Percentiles rank a stretch among this genome's conserved stretches.
These are phyloP conservation scores for Monosporascus cannonballus DNA, from an alignment of 2,329 filamentous ascomycete species.

Conservation along the genomic window DNA sequence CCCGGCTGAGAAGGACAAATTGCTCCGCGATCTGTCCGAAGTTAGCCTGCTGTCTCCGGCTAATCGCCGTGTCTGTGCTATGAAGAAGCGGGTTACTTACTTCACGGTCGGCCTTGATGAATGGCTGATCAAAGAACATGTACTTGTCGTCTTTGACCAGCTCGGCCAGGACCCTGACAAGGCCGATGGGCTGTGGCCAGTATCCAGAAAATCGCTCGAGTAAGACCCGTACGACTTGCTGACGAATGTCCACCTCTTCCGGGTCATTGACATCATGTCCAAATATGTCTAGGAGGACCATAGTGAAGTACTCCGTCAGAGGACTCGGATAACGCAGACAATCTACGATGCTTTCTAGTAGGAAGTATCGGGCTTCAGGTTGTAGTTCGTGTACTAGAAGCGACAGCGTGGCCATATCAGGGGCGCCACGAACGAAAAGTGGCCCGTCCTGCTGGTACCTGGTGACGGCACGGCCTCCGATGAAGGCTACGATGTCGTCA, in stretches of 20 bases:
- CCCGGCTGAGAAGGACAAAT: constrained; percentile 7
- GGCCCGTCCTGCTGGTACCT: constrained; percentile 52
- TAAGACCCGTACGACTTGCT: constrained; percentile 84
- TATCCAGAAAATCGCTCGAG: constrained; percentile 83
- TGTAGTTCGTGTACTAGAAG: constrained; percentile 69
- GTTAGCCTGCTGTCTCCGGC: constrained; percentile 5
- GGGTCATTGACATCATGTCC: constrained; percentile 66
- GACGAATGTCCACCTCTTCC: constrained; percentile 75
- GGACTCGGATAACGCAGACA: constrained; percentile 86
- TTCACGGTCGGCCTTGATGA: constrained; percentile 85
- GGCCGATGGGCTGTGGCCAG: constrained; percentile 92
- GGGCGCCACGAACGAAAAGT: constrained; percentile 57
- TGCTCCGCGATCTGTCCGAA: constrained; percentile 21
- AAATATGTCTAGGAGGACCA: constrained; percentile 78
- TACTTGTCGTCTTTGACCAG: constrained; percentile 87
- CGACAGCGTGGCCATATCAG: constrained; percentile 68
- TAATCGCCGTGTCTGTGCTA: background rate
- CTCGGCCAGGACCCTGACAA: constrained; percentile 83
- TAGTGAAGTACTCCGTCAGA: constrained; percentile 89
- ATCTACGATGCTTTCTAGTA: constrained; percentile 80
- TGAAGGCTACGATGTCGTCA: constrained; percentile 76
- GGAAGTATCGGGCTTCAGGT: constrained; percentile 75
- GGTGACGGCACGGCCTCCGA: constrained; percentile 68
- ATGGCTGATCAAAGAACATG: constrained; percentile 86
- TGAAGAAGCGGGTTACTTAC: constrained; percentile 38